Conservation (phyloP, 495 filamentous ascomycete genomes). For the Hypoxylon perforatum region DNA sequence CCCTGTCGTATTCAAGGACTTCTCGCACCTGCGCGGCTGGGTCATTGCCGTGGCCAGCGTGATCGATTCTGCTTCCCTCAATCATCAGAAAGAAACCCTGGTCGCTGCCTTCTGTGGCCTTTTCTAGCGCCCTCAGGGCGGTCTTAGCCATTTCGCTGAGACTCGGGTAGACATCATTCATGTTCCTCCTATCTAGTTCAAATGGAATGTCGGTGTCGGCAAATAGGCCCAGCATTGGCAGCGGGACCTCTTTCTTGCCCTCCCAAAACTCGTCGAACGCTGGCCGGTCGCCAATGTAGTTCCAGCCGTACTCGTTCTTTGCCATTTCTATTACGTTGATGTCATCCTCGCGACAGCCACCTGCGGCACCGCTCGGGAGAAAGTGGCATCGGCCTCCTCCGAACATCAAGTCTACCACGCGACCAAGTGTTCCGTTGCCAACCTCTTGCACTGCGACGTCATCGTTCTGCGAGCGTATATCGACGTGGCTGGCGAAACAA, state of each 20-base stretch:
- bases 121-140: slow-evolving; percentile 79
- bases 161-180: slow-evolving; percentile 84
- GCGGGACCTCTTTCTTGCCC: slow-evolving; percentile 72
- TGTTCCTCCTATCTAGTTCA: slow-evolving; percentile 85
- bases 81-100: slow-evolving; percentile 99
- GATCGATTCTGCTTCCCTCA: slow-evolving; percentile 94
- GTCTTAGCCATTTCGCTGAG: slow-evolving; percentile 91
- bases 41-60: slow-evolving; percentile 95
- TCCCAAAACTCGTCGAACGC: slow-evolving; percentile 81
- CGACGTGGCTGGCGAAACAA: slow-evolving; percentile 91
- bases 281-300: slow-evolving; percentile 75
- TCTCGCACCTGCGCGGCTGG: slow-evolving; percentile 95
- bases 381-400: slow-evolving; percentile 96
- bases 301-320: slow-evolving; percentile 77
- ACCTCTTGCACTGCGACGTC: slow-evolving; percentile 91
- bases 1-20: slow-evolving; percentile 89
- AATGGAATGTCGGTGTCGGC: slow-evolving; percentile 86
- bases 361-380: slow-evolving; percentile 77
- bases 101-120: slow-evolving; percentile 85
- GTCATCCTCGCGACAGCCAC: slow-evolving; percentile 80
- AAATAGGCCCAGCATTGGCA: slow-evolving; percentile 89
- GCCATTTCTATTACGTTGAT: slow-evolving; percentile 76
- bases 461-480: slow-evolving; percentile 82
- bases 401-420: slow-evolving; percentile 88
- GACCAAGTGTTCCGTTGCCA: slow-evolving; percentile 82